Evolutionary conservation across 2,329 filamentous ascomycete species (phyloP).

Genomic region (Talaromyces sp.): DNA sequence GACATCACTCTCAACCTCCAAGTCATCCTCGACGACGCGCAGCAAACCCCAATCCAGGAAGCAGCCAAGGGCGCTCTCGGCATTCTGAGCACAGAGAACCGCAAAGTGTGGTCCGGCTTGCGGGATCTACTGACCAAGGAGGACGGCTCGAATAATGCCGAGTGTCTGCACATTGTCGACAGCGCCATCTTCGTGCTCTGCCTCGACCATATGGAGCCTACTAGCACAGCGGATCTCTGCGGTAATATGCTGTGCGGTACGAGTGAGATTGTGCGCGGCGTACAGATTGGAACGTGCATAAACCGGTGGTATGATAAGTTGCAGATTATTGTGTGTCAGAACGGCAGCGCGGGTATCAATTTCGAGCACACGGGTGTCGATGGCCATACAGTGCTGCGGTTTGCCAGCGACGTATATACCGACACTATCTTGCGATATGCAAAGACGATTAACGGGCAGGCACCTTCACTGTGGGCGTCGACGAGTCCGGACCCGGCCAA

Average conservation of each 20-base stretch:
- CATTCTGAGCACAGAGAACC: slow-evolving; percentile 91
- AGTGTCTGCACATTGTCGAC: slow-evolving; percentile 92
- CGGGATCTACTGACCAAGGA: slow-evolving; percentile 83
- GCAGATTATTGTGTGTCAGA: slow-evolving; percentile 98
- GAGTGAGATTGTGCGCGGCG: slow-evolving; percentile 81
- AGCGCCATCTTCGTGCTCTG: slow-evolving; percentile 89
- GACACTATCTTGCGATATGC: slow-evolving; percentile 96
- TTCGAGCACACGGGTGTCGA: slow-evolving; percentile 98
- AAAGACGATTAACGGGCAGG: slow-evolving; percentile 87
- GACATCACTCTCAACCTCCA: slow-evolving; percentile 87
- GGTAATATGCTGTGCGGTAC: slow-evolving; percentile 98
- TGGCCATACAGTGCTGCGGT: slow-evolving; percentile 91
- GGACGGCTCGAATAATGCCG: slow-evolving; percentile 85
- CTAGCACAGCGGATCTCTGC: slow-evolving; percentile 75
- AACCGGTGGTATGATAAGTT: slow-evolving; percentile 99
- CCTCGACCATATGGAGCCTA: slow-evolving; percentile 84
- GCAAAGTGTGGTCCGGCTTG: slow-evolving; percentile 90
- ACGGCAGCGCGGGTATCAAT: slow-evolving; percentile 96
- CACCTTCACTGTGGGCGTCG: slow-evolving; percentile 86
- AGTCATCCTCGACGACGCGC: slow-evolving; percentile 85
- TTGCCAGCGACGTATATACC: slow-evolving; percentile 93
- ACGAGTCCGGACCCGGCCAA: slow-evolving; percentile 88
- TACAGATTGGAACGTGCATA: slow-evolving; percentile 95
- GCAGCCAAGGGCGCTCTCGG: slow-evolving; percentile 92
- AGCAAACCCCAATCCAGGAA: slow-evolving; percentile 83